Percentiles rank a stretch among this genome's conserved stretches.
Conservation (phyloP, 1,284 basidiomycete species). For the Sanghuangporus sanghuang region DNA sequence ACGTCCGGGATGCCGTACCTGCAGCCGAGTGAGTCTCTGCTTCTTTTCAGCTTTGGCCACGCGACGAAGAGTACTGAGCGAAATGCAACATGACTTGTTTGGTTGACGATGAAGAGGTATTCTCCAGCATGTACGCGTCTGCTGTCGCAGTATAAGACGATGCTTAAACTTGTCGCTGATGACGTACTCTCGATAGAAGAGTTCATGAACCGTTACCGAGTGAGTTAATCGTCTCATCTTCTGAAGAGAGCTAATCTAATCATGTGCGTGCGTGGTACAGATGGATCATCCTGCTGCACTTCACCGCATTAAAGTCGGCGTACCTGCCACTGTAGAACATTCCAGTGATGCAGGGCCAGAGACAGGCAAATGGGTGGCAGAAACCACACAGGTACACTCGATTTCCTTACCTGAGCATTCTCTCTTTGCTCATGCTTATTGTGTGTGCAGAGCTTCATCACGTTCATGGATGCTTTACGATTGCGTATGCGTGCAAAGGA, state of each 20-base stretch:
- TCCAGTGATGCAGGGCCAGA: slow-evolving; percentile 76
- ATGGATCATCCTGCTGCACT: slow-evolving; percentile 95
- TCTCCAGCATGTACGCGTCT: slow-evolving; percentile 92
- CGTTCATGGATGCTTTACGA: slow-evolving; percentile 97
- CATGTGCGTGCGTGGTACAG: slow-evolving; percentile 33
- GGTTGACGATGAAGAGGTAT: slow-evolving; percentile 66
- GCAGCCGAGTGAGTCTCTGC: slow-evolving; percentile 73
- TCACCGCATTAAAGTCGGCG: slow-evolving; percentile 86
- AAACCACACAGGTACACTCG: slow-evolving; percentile 82
- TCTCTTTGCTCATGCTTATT: not conserved
- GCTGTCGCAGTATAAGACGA: slow-evolving; percentile 94
- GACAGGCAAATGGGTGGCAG: slow-evolving; percentile 96
- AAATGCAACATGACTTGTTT: not conserved
- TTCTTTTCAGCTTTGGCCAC: slow-evolving; percentile 1
- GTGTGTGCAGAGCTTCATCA: slow-evolving; percentile 80
- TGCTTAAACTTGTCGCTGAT: slow-evolving; percentile 88
- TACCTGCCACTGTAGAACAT: slow-evolving; percentile 96
- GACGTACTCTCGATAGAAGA: slow-evolving; percentile 80
- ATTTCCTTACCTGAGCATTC: not conserved
- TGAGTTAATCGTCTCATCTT: slow-evolving; percentile 33
- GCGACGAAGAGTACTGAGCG: slow-evolving; percentile 19
- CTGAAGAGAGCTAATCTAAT: slow-evolving; percentile 5
- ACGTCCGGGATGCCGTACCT: slow-evolving; percentile 88
- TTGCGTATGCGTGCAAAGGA: slow-evolving; percentile 92
- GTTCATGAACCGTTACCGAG: slow-evolving; percentile 89